A percentile compares a stretch with the other conserved stretches of the same genome.
These are phyloP conservation scores for Cairneyella variabilis DNA, from an alignment of 495 filamentous ascomycete genomes.

Conservation along the genomic window DNA sequence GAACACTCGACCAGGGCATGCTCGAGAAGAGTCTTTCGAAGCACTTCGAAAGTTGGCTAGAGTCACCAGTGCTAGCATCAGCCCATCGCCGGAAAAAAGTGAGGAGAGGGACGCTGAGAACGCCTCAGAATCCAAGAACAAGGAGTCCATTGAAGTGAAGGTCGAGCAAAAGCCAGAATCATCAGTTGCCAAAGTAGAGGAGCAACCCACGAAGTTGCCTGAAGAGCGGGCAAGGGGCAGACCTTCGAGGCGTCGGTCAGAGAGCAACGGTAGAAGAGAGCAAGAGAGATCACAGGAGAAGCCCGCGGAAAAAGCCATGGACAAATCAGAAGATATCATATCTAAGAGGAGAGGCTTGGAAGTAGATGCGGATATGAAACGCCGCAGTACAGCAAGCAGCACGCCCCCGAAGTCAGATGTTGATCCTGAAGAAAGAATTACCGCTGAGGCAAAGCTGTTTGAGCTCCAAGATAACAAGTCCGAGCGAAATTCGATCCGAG, in stretches of 20 bases:
- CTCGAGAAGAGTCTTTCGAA: constrained; percentile 58
- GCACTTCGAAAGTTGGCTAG: constrained; percentile 24
- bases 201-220: not conserved
- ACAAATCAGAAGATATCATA: not conserved
- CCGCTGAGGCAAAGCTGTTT: constrained; percentile 50
- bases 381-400: constrained; percentile 25
- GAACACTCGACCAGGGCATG: constrained; percentile 22
- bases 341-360: not conserved
- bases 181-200: not conserved
- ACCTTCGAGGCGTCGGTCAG: not conserved
- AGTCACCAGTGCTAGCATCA: not conserved
- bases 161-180: not conserved
- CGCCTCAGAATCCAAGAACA: not conserved
- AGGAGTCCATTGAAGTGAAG: not conserved
- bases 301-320: not conserved
- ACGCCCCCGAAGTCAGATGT: constrained; percentile 40
- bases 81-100: constrained; percentile 21
- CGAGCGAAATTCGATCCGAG: constrained; percentile 47
- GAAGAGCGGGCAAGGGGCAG: not conserved
- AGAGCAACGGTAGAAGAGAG: not conserved
- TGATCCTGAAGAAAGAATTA: constrained; percentile 53
- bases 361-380: constrained; percentile 12
- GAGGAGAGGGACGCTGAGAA: not conserved
- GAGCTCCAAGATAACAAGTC: constrained; percentile 50
- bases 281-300: not conserved